Conservation (phyloP, 192 early-diverging fungal species). For the Phycomyces nitens region DNA sequence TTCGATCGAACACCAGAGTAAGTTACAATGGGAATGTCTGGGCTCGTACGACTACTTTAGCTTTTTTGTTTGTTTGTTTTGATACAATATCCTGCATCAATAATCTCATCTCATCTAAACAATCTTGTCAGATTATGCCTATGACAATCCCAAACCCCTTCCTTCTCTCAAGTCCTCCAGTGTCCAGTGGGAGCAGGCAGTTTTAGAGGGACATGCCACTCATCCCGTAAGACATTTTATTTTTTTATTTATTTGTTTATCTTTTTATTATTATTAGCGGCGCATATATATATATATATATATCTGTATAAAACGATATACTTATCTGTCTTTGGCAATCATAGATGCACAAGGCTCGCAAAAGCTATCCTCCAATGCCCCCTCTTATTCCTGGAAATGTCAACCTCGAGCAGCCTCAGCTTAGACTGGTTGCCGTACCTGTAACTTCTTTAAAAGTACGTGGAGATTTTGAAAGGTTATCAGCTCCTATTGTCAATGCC, state of each 20-base stretch:
- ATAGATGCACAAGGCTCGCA: slow-evolving; percentile 61
- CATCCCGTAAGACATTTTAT: slow-evolving; percentile 46
- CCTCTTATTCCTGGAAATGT: slow-evolving; percentile 36
- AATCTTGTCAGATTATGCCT: slow-evolving; percentile 35
- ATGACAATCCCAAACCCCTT: slow-evolving; percentile 28
- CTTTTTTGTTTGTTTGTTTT: neutral
- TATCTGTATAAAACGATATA: neutral
- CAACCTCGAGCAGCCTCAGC: slow-evolving; percentile 36
- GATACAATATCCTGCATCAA: neutral
- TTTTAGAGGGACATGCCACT: slow-evolving; percentile 65
- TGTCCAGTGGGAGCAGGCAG: slow-evolving; percentile 63
- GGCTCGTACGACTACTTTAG: neutral
- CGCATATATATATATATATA: neutral
- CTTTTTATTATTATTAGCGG: neutral
- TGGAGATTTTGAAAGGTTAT: slow-evolving; percentile 42
- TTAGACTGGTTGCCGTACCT: slow-evolving; percentile 54
- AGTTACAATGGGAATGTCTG: slow-evolving; percentile 14
- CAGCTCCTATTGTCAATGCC: slow-evolving; percentile 35
- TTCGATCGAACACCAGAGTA: slow-evolving; percentile 54
- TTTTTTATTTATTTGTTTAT: neutral
- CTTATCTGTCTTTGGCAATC: slow-evolving; percentile 2
- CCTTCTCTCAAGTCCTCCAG: slow-evolving; percentile 39
- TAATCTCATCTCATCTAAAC: neutral
- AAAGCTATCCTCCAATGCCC: slow-evolving; percentile 51
- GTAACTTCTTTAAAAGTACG: slow-evolving; percentile 35